Percentiles rank a stretch among this genome's conserved stretches.
phyloP scores from a whole-genome alignment of 176 grass and related monocot species.

The Alopecurus myosuroides region DNA sequence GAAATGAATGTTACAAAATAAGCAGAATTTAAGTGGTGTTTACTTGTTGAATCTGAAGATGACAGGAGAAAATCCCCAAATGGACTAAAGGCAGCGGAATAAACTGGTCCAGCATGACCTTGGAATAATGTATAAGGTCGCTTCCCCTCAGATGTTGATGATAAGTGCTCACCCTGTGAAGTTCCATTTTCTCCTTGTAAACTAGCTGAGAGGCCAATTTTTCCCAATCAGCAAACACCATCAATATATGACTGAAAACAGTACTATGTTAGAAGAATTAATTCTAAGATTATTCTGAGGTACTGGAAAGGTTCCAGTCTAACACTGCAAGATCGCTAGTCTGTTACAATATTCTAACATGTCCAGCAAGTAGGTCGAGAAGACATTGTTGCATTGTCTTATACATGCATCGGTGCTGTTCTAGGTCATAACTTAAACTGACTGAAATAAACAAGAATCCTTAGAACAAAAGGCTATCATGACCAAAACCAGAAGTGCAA shows the following conservation, averaged over 20 bases:
- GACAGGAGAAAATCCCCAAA: slow-evolving; percentile 92
- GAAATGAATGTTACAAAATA: slow-evolving; percentile 5
- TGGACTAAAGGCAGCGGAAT: slow-evolving; percentile 82
- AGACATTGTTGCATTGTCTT: not conserved
- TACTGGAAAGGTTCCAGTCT: not conserved
- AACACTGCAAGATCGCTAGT: not conserved
- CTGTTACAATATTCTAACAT: not conserved
- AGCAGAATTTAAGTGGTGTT: not conserved
- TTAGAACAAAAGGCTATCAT: slow-evolving; percentile 14
- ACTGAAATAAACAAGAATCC: not conserved
- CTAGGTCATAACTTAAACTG: not conserved
- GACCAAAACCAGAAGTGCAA: not conserved
- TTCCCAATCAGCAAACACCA: slow-evolving; percentile 17
- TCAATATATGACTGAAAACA: slow-evolving; percentile 12
- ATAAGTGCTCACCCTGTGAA: slow-evolving; percentile 44
- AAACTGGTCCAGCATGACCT: slow-evolving; percentile 93
- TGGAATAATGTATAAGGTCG: slow-evolving; percentile 75
- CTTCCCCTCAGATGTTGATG: slow-evolving; percentile 49
- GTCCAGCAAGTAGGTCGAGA: not conserved
- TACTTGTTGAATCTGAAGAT: slow-evolving; percentile 96
- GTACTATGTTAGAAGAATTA: not conserved
- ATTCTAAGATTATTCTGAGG: not conserved
- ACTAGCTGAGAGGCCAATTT: slow-evolving; percentile 46
- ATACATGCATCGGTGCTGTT: not conserved
- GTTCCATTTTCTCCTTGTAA: slow-evolving; percentile 61